Evolutionary conservation across 768 basidiomycete species (phyloP).

Genomic region (Cyathus striatus): DNA sequence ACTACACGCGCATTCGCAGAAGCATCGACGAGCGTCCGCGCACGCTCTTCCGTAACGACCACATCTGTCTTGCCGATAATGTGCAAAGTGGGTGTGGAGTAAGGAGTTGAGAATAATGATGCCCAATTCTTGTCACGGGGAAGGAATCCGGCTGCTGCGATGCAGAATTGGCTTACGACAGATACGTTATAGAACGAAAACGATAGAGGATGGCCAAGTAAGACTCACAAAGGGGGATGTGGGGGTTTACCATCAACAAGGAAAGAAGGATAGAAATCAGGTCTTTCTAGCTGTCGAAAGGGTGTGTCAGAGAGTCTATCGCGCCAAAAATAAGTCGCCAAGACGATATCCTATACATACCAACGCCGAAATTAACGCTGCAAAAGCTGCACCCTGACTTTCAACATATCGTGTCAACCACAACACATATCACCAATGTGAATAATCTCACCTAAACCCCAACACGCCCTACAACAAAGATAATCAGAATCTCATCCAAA

Average conservation of each 20-base stretch:
- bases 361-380: conserved; percentile 62
- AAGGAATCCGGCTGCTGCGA: conserved; percentile 72
- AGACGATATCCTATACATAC: conserved; percentile 33
- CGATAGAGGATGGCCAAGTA: neutral
- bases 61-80: conserved; percentile 75
- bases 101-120: conserved; percentile 44
- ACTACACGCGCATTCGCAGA: conserved; percentile 62
- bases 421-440: neutral
- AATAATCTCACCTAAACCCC: conserved; percentile 60
- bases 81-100: conserved; percentile 72
- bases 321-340: too few relatives aligned
- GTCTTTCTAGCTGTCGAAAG: conserved; percentile 33
- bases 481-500: conserved; percentile 1
- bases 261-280: conserved; percentile 48
- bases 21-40: conserved; percentile 47
- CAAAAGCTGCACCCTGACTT: conserved; percentile 79
- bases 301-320: too few relatives aligned
- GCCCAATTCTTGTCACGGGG: conserved; percentile 42
- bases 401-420: conserved; percentile 4
- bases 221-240: conserved; percentile 69
- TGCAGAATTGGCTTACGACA: conserved; percentile 58
- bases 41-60: conserved; percentile 67
- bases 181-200: neutral
- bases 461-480: conserved; percentile 55
- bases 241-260: conserved; percentile 57